Percentiles rank a stretch among this genome's conserved stretches.
Conservation (phyloP, 164 flowering plant genomes). For the Dillenia suffruticosa region DNA sequence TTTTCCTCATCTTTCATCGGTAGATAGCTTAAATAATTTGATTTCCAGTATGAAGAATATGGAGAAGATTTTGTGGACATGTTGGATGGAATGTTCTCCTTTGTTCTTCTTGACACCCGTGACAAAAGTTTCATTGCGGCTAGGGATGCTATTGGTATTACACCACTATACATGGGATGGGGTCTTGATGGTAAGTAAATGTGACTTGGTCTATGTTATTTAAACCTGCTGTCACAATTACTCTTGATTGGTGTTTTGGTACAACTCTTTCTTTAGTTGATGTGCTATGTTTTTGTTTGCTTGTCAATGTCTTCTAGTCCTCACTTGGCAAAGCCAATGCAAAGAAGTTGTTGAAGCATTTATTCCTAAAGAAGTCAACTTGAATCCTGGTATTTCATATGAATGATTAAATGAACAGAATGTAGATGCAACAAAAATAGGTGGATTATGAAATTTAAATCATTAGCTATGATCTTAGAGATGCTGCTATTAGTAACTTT, state of each 20-base stretch:
- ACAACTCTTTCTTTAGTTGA: not conserved
- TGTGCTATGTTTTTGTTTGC: not conserved
- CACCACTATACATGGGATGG: slow-evolving; percentile 97
- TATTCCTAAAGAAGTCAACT: not conserved
- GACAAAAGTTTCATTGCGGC: slow-evolving; percentile 94
- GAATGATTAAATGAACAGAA: no score
- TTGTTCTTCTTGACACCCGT: slow-evolving; percentile 90
- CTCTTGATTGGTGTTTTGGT: no score
- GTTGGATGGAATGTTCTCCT: slow-evolving; percentile 99
- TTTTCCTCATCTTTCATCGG: no score
- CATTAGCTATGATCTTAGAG: no score
- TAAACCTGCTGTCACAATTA: not conserved
- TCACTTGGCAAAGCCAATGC: not conserved
- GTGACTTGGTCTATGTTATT: slow-evolving; percentile 3
- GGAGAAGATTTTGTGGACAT: slow-evolving; percentile 89
- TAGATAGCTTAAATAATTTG: no score
- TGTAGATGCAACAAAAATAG: no score
- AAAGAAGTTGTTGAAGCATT: not conserved
- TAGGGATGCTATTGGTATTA: slow-evolving; percentile 91
- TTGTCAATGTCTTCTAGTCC: not conserved
- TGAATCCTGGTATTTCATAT: no score
- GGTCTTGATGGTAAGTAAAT: slow-evolving; percentile 86
- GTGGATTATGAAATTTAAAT: no score
- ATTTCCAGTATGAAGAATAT: slow-evolving; percentile 80
- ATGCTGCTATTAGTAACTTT: no score